Percentiles rank a stretch among this genome's conserved stretches.
phyloP scores from a whole-genome alignment of 768 basidiomycete species.

The Sutorius australiensis region DNA sequence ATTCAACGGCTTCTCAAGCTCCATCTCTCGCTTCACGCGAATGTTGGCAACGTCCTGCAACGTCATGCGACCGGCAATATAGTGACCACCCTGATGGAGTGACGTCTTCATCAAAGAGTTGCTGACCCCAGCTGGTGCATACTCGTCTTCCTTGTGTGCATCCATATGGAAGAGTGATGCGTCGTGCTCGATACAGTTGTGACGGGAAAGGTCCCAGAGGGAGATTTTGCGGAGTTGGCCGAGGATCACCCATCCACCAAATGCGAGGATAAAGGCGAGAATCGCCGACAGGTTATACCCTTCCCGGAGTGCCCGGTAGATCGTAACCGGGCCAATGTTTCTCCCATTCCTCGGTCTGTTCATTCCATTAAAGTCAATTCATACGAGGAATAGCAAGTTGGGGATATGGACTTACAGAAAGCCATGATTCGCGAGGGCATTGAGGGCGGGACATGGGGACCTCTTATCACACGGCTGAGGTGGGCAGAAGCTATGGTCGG shows the following conservation, averaged over 20 bases:
- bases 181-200: slow-evolving; percentile 54
- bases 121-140: slow-evolving; percentile 46
- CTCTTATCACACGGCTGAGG: slow-evolving; percentile 48
- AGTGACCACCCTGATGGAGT: slow-evolving; percentile 33
- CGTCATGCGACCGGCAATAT: slow-evolving; percentile 28
- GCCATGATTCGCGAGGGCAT: slow-evolving; percentile 71
- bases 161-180: slow-evolving; percentile 53
- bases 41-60: slow-evolving; percentile 42
- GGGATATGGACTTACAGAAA: slow-evolving; percentile 51
- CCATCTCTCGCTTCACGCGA: slow-evolving; percentile 47
- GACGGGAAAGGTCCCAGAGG: slow-evolving; percentile 41
- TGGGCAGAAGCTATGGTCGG: slow-evolving; percentile 41
- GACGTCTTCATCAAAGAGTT: slow-evolving; percentile 38
- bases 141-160: slow-evolving; percentile 41
- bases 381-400: not conserved
- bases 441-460: slow-evolving; percentile 70
- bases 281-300: slow-evolving; percentile 50
- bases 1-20: slow-evolving; percentile 35
- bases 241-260: slow-evolving; percentile 46
- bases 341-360: slow-evolving; percentile 50
- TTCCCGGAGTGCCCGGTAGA: slow-evolving; percentile 41
- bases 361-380: not conserved
- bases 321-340: slow-evolving; percentile 37
- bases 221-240: slow-evolving; percentile 34
- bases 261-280: slow-evolving; percentile 45